Evolutionary conservation across 225 moss, liverwort and hornwort species (phyloP).

Genomic region (Marchantia paleacea): DNA sequence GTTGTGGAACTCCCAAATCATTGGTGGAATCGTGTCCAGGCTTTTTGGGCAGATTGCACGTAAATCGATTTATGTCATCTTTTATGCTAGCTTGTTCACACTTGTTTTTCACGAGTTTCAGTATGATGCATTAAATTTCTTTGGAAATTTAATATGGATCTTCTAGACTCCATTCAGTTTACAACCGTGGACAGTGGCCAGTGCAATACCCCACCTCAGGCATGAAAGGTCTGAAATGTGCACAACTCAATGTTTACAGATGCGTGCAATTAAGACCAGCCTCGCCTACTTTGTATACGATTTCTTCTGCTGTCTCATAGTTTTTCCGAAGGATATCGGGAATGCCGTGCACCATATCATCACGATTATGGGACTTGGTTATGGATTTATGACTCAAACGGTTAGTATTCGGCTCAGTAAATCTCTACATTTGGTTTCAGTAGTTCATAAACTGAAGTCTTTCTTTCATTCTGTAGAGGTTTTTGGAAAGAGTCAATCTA

Average conservation of each 20-base stretch:
- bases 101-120: too few species aligned
- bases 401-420: constrained; percentile 38
- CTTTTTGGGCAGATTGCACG: too few species aligned
- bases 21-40: too few species aligned
- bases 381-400: constrained; percentile 55
- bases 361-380: constrained; percentile 64
- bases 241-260: constrained; percentile 41
- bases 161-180: background rate
- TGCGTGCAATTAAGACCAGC: constrained; percentile 78
- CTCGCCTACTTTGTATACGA: constrained; percentile 93
- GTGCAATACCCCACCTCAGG: background rate
- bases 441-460: background rate
- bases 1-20: too few species aligned
- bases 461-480: too few species aligned
- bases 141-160: background rate
- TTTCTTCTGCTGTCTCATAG: constrained; percentile 81
- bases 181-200: background rate
- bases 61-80: too few species aligned
- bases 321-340: constrained; percentile 64
- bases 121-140: too few species aligned
- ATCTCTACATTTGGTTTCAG: background rate
- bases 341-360: constrained; percentile 72
- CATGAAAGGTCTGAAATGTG: background rate
- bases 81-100: too few species aligned
- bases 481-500: too few species aligned